A percentile compares a stretch with the other conserved stretches of the same genome.
These are phyloP conservation scores for Solanum neorickii DNA, from an alignment of 257 asterid genomes.

Conservation along the genomic window DNA sequence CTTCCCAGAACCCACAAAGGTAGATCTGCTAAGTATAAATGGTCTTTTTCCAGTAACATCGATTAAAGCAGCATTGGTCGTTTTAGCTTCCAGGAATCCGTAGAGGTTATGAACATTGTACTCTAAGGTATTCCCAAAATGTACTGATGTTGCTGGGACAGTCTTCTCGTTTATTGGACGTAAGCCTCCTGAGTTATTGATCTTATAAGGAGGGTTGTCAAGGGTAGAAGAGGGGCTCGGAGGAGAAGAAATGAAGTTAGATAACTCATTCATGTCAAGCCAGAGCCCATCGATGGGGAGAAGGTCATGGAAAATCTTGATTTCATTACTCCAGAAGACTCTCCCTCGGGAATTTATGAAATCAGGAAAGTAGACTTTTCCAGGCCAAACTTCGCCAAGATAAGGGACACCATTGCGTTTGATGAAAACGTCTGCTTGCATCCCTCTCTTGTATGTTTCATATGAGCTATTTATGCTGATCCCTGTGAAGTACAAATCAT, in stretches of 20 bases:
- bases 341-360: conserved; percentile 44
- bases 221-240: conserved; percentile 42
- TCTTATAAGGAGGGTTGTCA: conserved; percentile 79
- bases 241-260: conserved; percentile 73
- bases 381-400: conserved; percentile 90
- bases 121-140: conserved; percentile 49
- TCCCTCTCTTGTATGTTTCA: conserved; percentile 55
- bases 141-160: conserved; percentile 59
- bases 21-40: conserved; percentile 74
- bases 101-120: conserved; percentile 75
- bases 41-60: conserved; percentile 59
- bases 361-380: conserved; percentile 69
- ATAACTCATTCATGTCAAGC: conserved; percentile 89
- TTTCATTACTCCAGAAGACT: conserved; percentile 60
- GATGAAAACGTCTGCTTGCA: conserved; percentile 60
- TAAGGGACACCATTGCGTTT: conserved; percentile 64
- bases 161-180: conserved; percentile 41
- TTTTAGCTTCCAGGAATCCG: conserved; percentile 63
- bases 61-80: conserved; percentile 50
- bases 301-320: conserved; percentile 36
- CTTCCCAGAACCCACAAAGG: conserved; percentile 84
- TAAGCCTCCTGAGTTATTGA: conserved; percentile 45
- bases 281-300: conserved; percentile 76
- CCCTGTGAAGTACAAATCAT: conserved; percentile 21
- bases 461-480: conserved; percentile 51